Conservation (phyloP, 2,329 filamentous ascomycete genomes). For the Phoma herbarum region DNA sequence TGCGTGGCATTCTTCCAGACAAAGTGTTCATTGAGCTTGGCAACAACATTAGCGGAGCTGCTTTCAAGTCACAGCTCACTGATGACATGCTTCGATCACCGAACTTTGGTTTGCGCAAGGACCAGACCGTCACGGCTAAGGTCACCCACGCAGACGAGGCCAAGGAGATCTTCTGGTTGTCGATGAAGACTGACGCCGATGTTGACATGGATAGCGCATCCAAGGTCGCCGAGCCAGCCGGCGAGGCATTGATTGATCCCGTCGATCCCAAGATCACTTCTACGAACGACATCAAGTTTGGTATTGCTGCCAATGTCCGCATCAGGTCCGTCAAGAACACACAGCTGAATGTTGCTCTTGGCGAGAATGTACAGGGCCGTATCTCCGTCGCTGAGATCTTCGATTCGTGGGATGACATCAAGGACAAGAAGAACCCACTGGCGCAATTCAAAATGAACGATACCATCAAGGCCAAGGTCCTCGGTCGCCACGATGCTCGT, state of each 20-base stretch:
- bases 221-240: conserved; percentile 36
- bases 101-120: conserved; percentile 80
- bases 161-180: conserved; percentile 73
- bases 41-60: conserved; percentile 76
- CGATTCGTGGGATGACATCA: conserved; percentile 86
- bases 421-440: conserved; percentile 82
- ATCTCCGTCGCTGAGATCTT: conserved; percentile 92
- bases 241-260: conserved; percentile 62
- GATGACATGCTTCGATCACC: conserved; percentile 72
- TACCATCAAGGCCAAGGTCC: conserved; percentile 75
- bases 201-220: conserved; percentile 45
- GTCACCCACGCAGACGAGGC: conserved; percentile 77
- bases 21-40: conserved; percentile 91
- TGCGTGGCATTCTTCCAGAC: conserved; percentile 82
- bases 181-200: conserved; percentile 63
- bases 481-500: conserved; percentile 88
- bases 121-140: conserved; percentile 77
- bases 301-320: conserved; percentile 76
- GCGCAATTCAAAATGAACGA: conserved; percentile 75
- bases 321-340: conserved; percentile 88
- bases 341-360: conserved; percentile 88
- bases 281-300: conserved; percentile 77
- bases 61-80: conserved; percentile 80
- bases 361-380: conserved; percentile 89
- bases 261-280: conserved; percentile 71